A percentile compares a stretch with the other conserved stretches of the same genome.
Evolutionary conservation across 805 yeast genomes (phyloP).

Genomic region (Tetrapisispora taiwanensis): DNA sequence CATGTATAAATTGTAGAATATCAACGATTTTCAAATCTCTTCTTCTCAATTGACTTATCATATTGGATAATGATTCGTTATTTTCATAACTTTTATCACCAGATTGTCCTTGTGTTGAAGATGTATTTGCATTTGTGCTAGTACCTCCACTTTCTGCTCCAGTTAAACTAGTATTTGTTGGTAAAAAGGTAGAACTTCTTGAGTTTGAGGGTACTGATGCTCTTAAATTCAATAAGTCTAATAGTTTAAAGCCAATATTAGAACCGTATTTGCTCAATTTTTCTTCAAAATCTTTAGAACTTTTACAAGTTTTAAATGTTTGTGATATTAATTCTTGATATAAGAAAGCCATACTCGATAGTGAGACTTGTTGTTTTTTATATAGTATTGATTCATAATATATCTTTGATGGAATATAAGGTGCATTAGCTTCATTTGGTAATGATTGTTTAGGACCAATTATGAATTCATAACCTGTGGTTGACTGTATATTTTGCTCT

Average conservation of each 20-base stretch:
- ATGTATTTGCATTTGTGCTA: background rate
- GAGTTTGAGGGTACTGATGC: slow-evolving; percentile 20
- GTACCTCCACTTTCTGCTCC: background rate
- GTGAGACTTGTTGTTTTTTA: slow-evolving; percentile 42
- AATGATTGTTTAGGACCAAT: slow-evolving; percentile 24
- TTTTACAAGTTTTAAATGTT: slow-evolving; percentile 48
- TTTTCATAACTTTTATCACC: slow-evolving; percentile 3
- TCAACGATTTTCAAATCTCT: slow-evolving; percentile 61
- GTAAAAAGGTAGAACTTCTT: slow-evolving; percentile 12
- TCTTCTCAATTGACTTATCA: slow-evolving; percentile 21
- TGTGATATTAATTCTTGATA: slow-evolving; percentile 64
- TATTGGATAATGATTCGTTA: slow-evolving; percentile 15
- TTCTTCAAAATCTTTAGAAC: slow-evolving; percentile 53
- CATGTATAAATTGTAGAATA: slow-evolving; percentile 60
- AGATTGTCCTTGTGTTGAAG: background rate
- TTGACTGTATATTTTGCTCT: slow-evolving; percentile 4
- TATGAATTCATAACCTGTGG: slow-evolving; percentile 23
- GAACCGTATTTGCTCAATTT: slow-evolving; percentile 65
- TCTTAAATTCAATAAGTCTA: slow-evolving; percentile 43
- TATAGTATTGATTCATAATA: slow-evolving; percentile 20
- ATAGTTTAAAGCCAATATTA: slow-evolving; percentile 57
- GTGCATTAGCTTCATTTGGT: slow-evolving; percentile 15
- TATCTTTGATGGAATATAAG: slow-evolving; percentile 13
- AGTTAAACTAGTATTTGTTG: slow-evolving; percentile 4
- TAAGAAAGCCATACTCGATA: slow-evolving; percentile 58